phyloP scores from a whole-genome alignment of 768 basidiomycete species.

The Tulasnella sp. region DNA sequence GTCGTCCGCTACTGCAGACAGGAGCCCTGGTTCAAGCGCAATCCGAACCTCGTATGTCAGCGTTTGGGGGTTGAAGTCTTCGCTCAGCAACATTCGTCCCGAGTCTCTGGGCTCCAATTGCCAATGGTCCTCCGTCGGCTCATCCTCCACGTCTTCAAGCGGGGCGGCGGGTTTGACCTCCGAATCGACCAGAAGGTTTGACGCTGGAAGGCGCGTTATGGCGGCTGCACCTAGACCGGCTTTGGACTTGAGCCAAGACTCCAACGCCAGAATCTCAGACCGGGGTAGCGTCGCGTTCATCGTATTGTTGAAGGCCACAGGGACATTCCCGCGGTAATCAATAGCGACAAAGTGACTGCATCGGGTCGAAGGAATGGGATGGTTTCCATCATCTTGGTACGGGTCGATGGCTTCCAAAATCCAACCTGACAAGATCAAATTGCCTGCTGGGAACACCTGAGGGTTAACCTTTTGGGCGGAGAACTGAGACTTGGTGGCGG shows the following conservation, averaged over 20 bases:
- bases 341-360: constrained; percentile 81
- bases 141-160: background rate
- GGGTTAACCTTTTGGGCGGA: constrained; percentile 70
- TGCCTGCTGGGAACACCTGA: constrained; percentile 65
- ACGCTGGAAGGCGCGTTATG: constrained; percentile 61
- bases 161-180: background rate
- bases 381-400: constrained; percentile 86
- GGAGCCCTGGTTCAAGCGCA: constrained; percentile 1
- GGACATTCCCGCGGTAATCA: constrained; percentile 82
- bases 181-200: constrained; percentile 42
- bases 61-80: background rate
- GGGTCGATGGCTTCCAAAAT: constrained; percentile 94
- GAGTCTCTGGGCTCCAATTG: constrained; percentile 25
- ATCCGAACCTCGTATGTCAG: background rate
- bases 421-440: constrained; percentile 89
- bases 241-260: constrained; percentile 62
- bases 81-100: constrained; percentile 22
- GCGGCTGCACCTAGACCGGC: constrained; percentile 52
- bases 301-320: constrained; percentile 77
- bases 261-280: constrained; percentile 61
- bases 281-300: constrained; percentile 75
- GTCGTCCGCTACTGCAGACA: background rate
- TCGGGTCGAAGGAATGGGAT: constrained; percentile 86
- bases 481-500: constrained; percentile 51
- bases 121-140: constrained; percentile 29